Evolutionary conservation across 345 rosid species (phyloP).

Genomic region (Erysimum cheiranthoides): DNA sequence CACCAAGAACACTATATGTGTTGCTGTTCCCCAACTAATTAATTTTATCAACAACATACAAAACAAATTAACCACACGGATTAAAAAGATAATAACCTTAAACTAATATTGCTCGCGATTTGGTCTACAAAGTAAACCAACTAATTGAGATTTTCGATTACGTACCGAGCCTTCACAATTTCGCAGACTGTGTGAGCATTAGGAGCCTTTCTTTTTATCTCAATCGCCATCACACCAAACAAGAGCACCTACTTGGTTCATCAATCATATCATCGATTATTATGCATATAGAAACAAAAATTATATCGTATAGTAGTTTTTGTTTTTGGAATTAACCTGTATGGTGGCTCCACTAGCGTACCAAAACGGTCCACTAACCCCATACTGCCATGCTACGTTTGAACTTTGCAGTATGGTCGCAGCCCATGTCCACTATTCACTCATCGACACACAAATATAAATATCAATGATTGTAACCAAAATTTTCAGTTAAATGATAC

Average conservation of each 20-base stretch:
- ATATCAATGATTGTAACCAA: neutral
- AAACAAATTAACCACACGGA: neutral
- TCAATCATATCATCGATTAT: neutral
- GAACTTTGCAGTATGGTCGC: constrained; percentile 98
- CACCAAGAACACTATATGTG: constrained; percentile 82
- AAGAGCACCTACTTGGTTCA: constrained; percentile 64
- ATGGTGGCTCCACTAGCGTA: constrained; percentile 95
- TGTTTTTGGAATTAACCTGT: constrained; percentile 58
- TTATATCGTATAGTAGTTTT: constrained; percentile 7
- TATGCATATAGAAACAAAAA: neutral
- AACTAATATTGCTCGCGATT: neutral
- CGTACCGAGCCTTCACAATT: constrained; percentile 90
- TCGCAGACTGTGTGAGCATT: constrained; percentile 93
- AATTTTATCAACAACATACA: constrained; percentile 29
- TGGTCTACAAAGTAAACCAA: too few species aligned
- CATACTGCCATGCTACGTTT: constrained; percentile 94
- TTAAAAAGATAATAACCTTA: neutral
- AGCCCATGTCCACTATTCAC: constrained; percentile 92
- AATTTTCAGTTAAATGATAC: neutral
- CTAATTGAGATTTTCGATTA: too few species aligned
- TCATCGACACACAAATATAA: neutral
- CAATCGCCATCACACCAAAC: constrained; percentile 95
- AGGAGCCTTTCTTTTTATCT: constrained; percentile 96
- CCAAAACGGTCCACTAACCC: constrained; percentile 97
- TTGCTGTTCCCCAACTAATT: constrained; percentile 89